Conservation (phyloP, 1,284 basidiomycete genomes). For the Boletus holoroseus region DNA sequence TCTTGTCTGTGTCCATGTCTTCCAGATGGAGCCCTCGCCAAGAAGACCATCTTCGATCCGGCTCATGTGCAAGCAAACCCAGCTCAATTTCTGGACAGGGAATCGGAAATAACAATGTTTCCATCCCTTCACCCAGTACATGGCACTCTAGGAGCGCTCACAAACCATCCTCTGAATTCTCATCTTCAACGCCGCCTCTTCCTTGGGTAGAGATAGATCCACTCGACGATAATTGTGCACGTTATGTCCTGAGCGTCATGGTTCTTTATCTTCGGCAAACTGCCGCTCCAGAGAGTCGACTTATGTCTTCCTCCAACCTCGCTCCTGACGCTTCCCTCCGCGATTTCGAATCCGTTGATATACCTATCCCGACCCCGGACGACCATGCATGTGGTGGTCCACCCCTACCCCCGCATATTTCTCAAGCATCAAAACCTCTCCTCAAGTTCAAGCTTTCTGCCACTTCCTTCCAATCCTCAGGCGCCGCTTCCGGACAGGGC, state of each 20-base stretch:
- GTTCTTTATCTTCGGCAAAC: conserved; percentile 77
- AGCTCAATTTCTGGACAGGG: conserved; percentile 24
- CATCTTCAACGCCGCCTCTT: conserved; percentile 35
- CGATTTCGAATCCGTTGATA: conserved; percentile 59
- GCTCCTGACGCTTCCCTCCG: conserved; percentile 65
- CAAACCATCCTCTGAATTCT: conserved; percentile 39
- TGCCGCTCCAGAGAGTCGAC: conserved; percentile 50
- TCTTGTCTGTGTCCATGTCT: conserved; percentile 73
- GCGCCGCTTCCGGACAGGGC: conserved; percentile 20
- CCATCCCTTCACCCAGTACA: conserved; percentile 16
- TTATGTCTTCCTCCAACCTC: conserved; percentile 58
- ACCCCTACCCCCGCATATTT: conserved; percentile 31
- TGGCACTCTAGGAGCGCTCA: conserved; percentile 32
- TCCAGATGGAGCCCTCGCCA: conserved; percentile 61
- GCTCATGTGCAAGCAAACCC: conserved; percentile 40
- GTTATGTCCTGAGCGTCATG: conserved; percentile 80
- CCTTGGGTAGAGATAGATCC: conserved; percentile 66
- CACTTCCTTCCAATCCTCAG: conserved; percentile 32
- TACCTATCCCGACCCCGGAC: conserved; percentile 32
- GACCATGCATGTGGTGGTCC: conserved; percentile 23
- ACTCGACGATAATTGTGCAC: conserved; percentile 82
- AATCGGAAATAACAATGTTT: conserved; percentile 10
- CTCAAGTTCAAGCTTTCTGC: conserved; percentile 33
- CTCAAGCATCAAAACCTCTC: conserved; percentile 27
- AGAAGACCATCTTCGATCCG: conserved; percentile 36